Conservation (phyloP, 768 basidiomycete genomes). For the Chalciporus chontae region DNA sequence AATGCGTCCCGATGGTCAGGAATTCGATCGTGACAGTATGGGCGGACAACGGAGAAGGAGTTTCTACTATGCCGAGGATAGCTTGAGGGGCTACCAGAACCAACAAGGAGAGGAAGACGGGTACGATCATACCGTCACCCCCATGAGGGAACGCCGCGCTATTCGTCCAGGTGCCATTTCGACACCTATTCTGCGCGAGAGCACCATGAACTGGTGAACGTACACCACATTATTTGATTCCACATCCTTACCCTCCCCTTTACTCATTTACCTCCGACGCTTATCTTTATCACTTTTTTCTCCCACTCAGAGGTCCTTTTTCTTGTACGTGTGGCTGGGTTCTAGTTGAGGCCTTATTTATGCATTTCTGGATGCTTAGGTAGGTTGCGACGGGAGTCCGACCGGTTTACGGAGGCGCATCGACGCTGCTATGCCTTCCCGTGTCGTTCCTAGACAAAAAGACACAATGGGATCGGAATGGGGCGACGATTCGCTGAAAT, state of each 20-base stretch:
- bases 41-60: conserved; percentile 71
- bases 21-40: conserved; percentile 74
- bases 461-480: neutral
- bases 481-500: conserved; percentile 5
- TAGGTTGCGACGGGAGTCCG: conserved; percentile 14
- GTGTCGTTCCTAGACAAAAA: neutral
- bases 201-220: conserved; percentile 80
- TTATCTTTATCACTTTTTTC: neutral
- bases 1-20: conserved; percentile 57
- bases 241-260: conserved; percentile 1
- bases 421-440: neutral
- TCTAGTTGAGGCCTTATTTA: conserved; percentile 23
- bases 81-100: conserved; percentile 57
- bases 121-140: conserved; percentile 32
- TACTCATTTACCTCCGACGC: neutral
- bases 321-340: conserved; percentile 14
- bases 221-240: neutral
- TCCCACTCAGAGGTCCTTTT: conserved; percentile 4
- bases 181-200: conserved; percentile 74
- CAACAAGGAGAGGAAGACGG: conserved; percentile 35
- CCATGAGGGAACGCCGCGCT: conserved; percentile 55
- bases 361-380: conserved; percentile 22
- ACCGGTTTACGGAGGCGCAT: conserved; percentile 5
- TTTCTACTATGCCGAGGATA: conserved; percentile 88
- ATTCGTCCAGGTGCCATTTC: conserved; percentile 64